Conservation (phyloP, 768 basidiomycete genomes). For the Xanthoconium stramineum region DNA sequence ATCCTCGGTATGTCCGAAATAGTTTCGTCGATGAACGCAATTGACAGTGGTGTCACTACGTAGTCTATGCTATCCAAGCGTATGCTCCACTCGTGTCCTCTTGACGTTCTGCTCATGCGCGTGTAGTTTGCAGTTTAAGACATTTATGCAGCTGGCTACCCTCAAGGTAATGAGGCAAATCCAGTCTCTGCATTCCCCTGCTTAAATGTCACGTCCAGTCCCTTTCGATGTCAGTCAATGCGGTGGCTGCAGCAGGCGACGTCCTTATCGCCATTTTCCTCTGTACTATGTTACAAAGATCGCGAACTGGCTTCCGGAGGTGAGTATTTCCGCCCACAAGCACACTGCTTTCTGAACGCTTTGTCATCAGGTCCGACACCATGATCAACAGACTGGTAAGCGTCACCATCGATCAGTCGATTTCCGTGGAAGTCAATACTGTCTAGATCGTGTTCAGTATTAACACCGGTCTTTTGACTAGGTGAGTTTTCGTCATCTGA, state of each 20-base stretch:
- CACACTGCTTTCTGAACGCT: neutral
- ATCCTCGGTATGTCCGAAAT: slow-evolving; percentile 32
- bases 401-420: neutral
- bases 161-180: slow-evolving; percentile 39
- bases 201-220: slow-evolving; percentile 14
- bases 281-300: slow-evolving; percentile 43
- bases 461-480: slow-evolving; percentile 37
- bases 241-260: slow-evolving; percentile 49
- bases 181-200: neutral
- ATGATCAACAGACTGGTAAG: slow-evolving; percentile 49
- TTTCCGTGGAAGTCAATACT: neutral
- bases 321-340: neutral
- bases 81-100: slow-evolving; percentile 22
- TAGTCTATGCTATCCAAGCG: slow-evolving; percentile 38
- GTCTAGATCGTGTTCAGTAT: slow-evolving; percentile 51
- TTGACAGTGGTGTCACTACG: slow-evolving; percentile 1
- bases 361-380: slow-evolving; percentile 39
- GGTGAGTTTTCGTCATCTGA: slow-evolving; percentile 5
- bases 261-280: slow-evolving; percentile 50
- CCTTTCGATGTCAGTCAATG: slow-evolving; percentile 56
- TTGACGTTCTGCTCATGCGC: slow-evolving; percentile 5
- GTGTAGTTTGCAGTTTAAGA: slow-evolving; percentile 37
- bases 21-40: neutral
- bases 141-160: slow-evolving; percentile 44
- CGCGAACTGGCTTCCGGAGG: slow-evolving; percentile 55